Percentiles rank a stretch among this genome's conserved stretches.
phyloP scores from a whole-genome alignment of 2,329 filamentous ascomycete genomes.

The Gnomoniopsis smithogilvyi region DNA sequence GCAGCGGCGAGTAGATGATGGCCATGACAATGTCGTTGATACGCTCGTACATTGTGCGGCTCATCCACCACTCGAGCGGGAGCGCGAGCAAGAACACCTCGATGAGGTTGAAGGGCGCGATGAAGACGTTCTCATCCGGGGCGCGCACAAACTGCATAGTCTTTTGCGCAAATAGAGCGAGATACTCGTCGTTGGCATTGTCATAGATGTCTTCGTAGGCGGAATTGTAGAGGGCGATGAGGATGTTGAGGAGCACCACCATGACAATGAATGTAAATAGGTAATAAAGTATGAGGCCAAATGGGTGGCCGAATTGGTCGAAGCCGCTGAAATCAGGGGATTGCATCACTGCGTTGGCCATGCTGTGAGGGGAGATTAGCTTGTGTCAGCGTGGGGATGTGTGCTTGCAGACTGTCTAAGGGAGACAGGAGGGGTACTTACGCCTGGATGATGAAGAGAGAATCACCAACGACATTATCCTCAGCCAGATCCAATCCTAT shows the following conservation, averaged over 20 bases:
- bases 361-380: conserved; percentile 31
- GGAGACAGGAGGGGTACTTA: not conserved
- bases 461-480: conserved; percentile 64
- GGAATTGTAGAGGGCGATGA: conserved; percentile 96
- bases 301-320: conserved; percentile 86
- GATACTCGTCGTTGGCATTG: conserved; percentile 91
- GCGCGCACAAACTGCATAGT: conserved; percentile 96
- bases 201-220: conserved; percentile 94
- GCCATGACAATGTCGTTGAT: conserved; percentile 90
- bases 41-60: conserved; percentile 66
- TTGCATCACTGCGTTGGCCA: conserved; percentile 89
- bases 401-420: not conserved
- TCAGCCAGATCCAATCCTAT: conserved; percentile 86
- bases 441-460: conserved; percentile 70
- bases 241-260: conserved; percentile 87
- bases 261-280: conserved; percentile 97
- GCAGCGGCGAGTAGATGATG: conserved; percentile 76
- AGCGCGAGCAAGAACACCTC: conserved; percentile 78
- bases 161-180: conserved; percentile 89
- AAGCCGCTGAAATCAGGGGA: conserved; percentile 87
- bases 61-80: conserved; percentile 94
- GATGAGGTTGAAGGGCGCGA: conserved; percentile 90
- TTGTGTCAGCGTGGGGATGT: not conserved
- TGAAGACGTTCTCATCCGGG: conserved; percentile 97
- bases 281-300: conserved; percentile 94